Evolutionary conservation across 2,329 filamentous ascomycete species (phyloP), one percentile per base, ranked within the genome.

Genomic region (Cadophora malorum): DNA sequence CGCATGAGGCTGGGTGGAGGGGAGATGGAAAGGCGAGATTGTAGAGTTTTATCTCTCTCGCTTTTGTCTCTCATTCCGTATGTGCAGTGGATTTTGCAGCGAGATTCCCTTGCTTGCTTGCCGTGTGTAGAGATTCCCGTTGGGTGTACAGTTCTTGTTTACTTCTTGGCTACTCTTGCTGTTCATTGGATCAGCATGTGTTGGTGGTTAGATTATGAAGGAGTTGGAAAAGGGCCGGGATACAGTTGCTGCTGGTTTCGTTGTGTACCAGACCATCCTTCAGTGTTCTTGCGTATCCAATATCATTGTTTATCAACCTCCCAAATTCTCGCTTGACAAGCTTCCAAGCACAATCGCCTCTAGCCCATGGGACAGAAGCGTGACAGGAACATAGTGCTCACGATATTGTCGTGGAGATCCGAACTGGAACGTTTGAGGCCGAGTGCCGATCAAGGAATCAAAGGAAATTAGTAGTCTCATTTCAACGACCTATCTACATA

Each of bases 1-100:
- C 90, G 35, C 84, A 90, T 77, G 88, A 93, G 72, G 91, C 87
- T 67, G 88, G 88, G 23, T 91, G 88, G 88, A 87, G 72, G 49
- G 74, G 75, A 12, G 72, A 74, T 67, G 67, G 55, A 8, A 70
- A 67, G 38, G 69, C 76, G 19, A 76, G 72, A 55, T 70, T 77
- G 67, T 77, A 75, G 50, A 67, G 28, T 14, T 33, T 58, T 52
- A 2, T 64, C 49, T 61, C 23, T 38, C 47, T 38, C 47, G 28
- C 35, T 9, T 59, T n/a, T 41, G 19, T 2, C 3, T 59, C 21
- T 28, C 10, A 0, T 8, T 8, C 23, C 5, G 10, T 19, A 4
- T 12, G 1, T 14, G 6, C 28, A 28, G 28, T 28, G 28, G 28
- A 28, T 3, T 28, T 28, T 28, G 28, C 28, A 28, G 28, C 14